Evolutionary conservation across 192 early-diverging fungal genomes (phyloP), one percentile per base, ranked within the genome.

Genomic region (Thoreauomyces humboldtii): DNA sequence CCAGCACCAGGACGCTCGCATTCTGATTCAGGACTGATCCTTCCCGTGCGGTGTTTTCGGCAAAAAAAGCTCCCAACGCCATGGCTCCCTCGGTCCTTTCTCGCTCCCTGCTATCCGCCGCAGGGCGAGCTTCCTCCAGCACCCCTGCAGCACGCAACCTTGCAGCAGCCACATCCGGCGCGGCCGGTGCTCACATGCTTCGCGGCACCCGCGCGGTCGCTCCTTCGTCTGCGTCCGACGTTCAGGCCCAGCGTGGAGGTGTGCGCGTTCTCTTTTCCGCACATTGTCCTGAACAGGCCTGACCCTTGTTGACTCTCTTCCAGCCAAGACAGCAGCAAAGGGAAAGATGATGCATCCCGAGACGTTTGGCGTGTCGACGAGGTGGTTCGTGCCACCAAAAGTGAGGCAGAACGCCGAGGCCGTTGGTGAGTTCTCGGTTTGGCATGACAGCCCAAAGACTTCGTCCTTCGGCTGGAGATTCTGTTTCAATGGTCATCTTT

Each of bases 341-440:
- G 47, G 35, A 38, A 68, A 68, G 25, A 27, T 36, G 11, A 66
- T 81, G 54, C 53, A 64, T 54, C 70, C 77, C 9, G 77, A 82
- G 44, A 71, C 77, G 3, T 76, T 68, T 64, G 37, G 66, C 9
- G 55, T 79, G 47, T 71, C 74, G 9, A 51, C 72, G 17, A 46
- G 76, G 1, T 84, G 82, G 82, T 84, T 84, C 56, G 79, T 81
- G 1, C 82, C 82, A 25, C 82, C 82, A 59, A 79, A 84, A 53
- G 57, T 69, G 24, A 59, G 76, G 15, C 78, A 84, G 59, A 61
- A 58, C 2, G 59, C 77, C 14, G 56, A 75, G 29, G 37, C 45
- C 15, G 53, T 81, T 36, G 71, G 75, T 77, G 53, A 11, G 47
- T 51, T 41, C 38, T 19, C 4, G n/a, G 38, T 15, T 45, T 14